Conservation (phyloP, 108 stramenopile genomes). For the Licmophora abbreviata region DNA sequence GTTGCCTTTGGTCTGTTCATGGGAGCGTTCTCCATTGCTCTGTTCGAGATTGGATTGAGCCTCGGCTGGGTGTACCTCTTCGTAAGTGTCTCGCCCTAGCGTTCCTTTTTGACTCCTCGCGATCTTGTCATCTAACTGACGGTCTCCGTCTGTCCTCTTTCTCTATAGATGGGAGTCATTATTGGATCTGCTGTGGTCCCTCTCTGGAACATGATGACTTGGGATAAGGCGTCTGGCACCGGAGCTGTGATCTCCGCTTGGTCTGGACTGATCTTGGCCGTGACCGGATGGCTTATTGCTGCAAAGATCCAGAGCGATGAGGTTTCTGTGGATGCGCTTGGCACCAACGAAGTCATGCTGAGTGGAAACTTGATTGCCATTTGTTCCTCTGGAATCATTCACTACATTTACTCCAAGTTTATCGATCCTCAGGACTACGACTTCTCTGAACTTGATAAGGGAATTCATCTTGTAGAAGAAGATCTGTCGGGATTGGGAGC, state of each 20-base stretch:
- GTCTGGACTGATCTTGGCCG: constrained; percentile 61
- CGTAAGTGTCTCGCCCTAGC: too few relatives aligned
- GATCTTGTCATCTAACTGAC: too few relatives aligned
- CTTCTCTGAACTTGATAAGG: constrained; percentile 46
- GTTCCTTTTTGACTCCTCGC: too few relatives aligned
- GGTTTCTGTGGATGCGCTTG: constrained; percentile 59
- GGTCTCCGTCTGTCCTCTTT: too few relatives aligned
- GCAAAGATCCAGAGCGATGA: constrained; percentile 44
- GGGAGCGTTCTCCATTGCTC: constrained; percentile 62
- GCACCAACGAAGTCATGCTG: constrained; percentile 86
- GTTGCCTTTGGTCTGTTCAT: constrained; percentile 75
- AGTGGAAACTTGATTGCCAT: constrained; percentile 87
- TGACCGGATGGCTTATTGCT: constrained; percentile 70
- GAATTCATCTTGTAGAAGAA: constrained; percentile 66
- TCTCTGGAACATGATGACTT: constrained; percentile 84
- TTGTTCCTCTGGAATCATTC: constrained; percentile 59
- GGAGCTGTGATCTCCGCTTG: constrained; percentile 84
- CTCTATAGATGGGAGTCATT: constrained; percentile 88
- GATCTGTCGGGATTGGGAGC: constrained; percentile 61
- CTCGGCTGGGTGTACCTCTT: constrained; percentile 94
- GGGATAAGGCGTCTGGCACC: constrained; percentile 74
- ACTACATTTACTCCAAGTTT: constrained; percentile 55
- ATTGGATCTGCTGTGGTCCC: constrained; percentile 91
- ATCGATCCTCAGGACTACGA: constrained; percentile 83
- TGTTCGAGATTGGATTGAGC: constrained; percentile 51